Percentiles rank a stretch among this genome's conserved stretches.
These are phyloP conservation scores for Ophiostoma montium DNA, from an alignment of 2,329 filamentous ascomycete genomes.

Conservation along the genomic window DNA sequence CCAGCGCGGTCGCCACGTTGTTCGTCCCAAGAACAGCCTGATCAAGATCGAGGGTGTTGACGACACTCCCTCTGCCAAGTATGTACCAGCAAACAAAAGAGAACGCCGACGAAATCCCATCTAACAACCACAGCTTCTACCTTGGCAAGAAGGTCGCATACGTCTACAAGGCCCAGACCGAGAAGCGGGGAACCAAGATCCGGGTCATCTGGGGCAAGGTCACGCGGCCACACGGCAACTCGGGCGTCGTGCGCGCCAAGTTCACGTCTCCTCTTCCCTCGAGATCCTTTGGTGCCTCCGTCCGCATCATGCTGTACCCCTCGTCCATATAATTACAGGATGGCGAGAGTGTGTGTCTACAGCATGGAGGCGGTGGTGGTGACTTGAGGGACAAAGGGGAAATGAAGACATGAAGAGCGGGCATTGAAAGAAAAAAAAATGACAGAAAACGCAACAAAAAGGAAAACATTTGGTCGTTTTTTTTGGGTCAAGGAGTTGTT, in stretches of 20 bases:
- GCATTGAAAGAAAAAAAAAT: neutral
- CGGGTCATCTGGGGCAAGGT: conserved; percentile 41
- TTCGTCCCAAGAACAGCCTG: conserved; percentile 79
- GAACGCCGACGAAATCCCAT: conserved; percentile 8
- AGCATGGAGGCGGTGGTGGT: conserved; percentile 5
- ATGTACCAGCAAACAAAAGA: conserved; percentile 40
- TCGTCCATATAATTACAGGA: conserved; percentile 72
- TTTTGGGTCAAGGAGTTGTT: neutral
- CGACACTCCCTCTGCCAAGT: conserved; percentile 76
- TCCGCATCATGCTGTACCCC: conserved; percentile 96
- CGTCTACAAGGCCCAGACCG: conserved; percentile 91
- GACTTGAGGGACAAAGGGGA: neutral
- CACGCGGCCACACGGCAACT: conserved; percentile 52
- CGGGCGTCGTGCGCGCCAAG: conserved; percentile 92
- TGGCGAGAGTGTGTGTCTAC: conserved; percentile 8
- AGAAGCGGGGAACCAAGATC: conserved; percentile 96
- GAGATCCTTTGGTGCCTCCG: conserved; percentile 89
- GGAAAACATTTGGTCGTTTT: neutral
- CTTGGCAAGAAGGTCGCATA: conserved; percentile 97
- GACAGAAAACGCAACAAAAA: neutral
- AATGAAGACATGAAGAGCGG: neutral
- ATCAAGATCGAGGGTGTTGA: conserved; percentile 99
- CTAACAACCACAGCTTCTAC: conserved; percentile 56
- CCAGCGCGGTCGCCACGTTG: conserved; percentile 87
- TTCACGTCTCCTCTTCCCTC: conserved; percentile 93